These are phyloP conservation scores for Trichosporon faecale DNA, from an alignment of 1,284 basidiomycete species.

Conservation along the genomic window DNA sequence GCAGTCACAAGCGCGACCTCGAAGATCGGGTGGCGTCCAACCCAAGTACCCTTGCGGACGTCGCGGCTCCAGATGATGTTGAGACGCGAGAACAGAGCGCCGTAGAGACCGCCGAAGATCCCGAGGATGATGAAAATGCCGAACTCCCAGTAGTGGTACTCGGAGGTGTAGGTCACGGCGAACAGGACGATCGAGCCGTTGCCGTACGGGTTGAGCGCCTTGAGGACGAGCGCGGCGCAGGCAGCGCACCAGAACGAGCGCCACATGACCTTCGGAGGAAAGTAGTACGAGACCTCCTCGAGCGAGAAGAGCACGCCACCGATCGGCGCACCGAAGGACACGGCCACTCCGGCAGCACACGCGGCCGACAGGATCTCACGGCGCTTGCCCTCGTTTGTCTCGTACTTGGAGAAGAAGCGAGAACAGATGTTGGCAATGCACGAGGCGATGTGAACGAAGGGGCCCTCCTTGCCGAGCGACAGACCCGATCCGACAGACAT, in stretches of 20 bases:
- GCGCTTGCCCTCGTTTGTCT: conserved; percentile 92
- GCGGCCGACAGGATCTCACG: conserved; percentile 89
- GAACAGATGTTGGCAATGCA: conserved; percentile 94
- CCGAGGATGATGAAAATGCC: conserved; percentile 81
- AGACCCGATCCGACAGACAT: conserved; percentile 88
- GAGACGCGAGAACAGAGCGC: conserved; percentile 80
- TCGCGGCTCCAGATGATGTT: conserved; percentile 84
- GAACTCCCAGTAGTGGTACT: conserved; percentile 52
- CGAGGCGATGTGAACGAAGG: conserved; percentile 92
- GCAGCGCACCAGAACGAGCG: conserved; percentile 91
- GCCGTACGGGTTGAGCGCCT: conserved; percentile 85
- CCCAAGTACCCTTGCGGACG: conserved; percentile 75
- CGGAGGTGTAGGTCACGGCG: conserved; percentile 49
- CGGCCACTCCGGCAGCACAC: conserved; percentile 63
- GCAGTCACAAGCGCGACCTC: conserved; percentile 82
- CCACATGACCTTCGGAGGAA: conserved; percentile 93
- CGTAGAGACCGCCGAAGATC: conserved; percentile 86
- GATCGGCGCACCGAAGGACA: conserved; percentile 83
- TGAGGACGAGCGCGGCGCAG: conserved; percentile 83
- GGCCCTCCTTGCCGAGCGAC: conserved; percentile 88
- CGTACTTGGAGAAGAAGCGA: conserved; percentile 80
- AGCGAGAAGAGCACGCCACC: conserved; percentile 89
- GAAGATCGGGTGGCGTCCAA: conserved; percentile 71
- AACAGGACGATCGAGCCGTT: conserved; percentile 56
- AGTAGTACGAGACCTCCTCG: conserved; percentile 93